These are phyloP conservation scores for Pichia ethanolica DNA, from an alignment of 805 yeast species.

Conservation along the genomic window DNA sequence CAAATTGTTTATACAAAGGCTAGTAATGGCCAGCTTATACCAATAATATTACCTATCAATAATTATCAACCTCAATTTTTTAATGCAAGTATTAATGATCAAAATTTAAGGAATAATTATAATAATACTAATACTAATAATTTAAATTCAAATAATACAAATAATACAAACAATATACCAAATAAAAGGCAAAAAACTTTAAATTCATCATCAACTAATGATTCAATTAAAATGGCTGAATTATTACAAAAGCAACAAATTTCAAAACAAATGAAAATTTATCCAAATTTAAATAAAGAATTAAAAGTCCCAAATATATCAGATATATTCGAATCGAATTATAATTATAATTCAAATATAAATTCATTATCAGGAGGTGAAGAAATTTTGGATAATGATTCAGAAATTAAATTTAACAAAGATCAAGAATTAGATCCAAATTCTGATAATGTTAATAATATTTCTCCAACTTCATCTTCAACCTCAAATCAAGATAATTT, in stretches of 20 bases:
- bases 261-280: not conserved
- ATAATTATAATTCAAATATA: not conserved
- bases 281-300: constrained; percentile 1
- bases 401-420: not conserved
- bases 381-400: not conserved
- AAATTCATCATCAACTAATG: not conserved
- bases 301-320: constrained; percentile 4
- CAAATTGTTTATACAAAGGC: no score
- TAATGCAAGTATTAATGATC: no score
- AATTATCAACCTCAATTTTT: no score
- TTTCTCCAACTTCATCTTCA: no score
- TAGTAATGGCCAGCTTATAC: no score
- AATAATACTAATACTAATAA: not conserved
- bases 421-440: not conserved
- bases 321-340: constrained; percentile 3
- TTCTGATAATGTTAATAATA: not conserved
- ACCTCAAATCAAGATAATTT: no score
- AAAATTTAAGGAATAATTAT: no score
- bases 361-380: not conserved
- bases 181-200: constrained; percentile 2
- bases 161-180: not conserved
- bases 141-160: not conserved
- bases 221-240: not conserved
- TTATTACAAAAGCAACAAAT: constrained; percentile 2
- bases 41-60: no score